phyloP scores from a whole-genome alignment of 139 green algal genomes.

The Tetradesmus lagerheimii region DNA sequence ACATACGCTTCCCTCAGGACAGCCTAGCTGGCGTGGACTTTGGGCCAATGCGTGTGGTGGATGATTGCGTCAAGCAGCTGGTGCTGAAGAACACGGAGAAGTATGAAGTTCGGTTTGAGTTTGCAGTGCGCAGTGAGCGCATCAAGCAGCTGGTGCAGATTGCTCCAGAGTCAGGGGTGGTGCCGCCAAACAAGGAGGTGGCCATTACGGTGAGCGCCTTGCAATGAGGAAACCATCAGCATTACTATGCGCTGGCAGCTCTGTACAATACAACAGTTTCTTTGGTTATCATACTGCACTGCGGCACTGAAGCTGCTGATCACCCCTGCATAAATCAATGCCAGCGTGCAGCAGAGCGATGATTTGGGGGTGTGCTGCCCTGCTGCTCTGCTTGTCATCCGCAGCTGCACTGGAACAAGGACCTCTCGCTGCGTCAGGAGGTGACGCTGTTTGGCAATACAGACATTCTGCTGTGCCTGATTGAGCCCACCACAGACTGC shows the following conservation, averaged over 20 bases:
- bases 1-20: slow-evolving; percentile 75
- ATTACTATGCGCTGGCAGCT: not conserved
- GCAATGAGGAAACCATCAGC: not conserved
- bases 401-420: slow-evolving; percentile 76
- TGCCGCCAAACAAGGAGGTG: slow-evolving; percentile 71
- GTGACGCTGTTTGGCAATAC: slow-evolving; percentile 68
- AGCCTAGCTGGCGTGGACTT: slow-evolving; percentile 59
- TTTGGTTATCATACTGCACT: too few relatives aligned
- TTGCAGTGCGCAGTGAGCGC: slow-evolving; percentile 52
- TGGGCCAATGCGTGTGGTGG: slow-evolving; percentile 70
- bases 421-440: slow-evolving; percentile 60
- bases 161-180: slow-evolving; percentile 59
- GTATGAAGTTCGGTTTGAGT: slow-evolving; percentile 76
- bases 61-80: slow-evolving; percentile 60
- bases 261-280: too few relatives aligned
- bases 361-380: not conserved
- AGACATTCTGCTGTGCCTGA: slow-evolving; percentile 77
- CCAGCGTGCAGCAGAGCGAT: not conserved
- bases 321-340: not conserved
- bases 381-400: not conserved
- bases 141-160: slow-evolving; percentile 71
- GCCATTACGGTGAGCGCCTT: slow-evolving; percentile 49
- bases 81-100: slow-evolving; percentile 82
- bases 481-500: slow-evolving; percentile 78
- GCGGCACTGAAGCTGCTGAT: too few relatives aligned